Evolutionary conservation across 441 rosid genomes (phyloP).

Genomic region (Euphorbia schlechtendalii): DNA sequence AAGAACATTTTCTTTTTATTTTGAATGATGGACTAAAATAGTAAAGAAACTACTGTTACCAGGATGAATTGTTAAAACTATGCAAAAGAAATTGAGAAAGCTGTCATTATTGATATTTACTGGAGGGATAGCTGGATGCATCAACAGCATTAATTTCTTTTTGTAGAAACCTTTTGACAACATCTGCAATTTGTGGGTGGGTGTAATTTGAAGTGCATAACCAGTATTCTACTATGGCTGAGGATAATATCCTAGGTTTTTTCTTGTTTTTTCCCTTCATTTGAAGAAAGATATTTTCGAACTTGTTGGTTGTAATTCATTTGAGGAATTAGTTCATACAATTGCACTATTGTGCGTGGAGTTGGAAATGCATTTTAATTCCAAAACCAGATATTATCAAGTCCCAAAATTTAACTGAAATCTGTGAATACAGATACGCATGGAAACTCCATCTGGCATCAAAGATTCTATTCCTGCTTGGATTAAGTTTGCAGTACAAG

Average conservation of each 20-base stretch:
- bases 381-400: neutral
- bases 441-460: slow-evolving; percentile 92
- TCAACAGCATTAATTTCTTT: neutral
- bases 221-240: neutral
- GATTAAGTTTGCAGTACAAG: slow-evolving; percentile 93
- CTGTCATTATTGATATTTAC: neutral
- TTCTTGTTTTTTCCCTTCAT: neutral
- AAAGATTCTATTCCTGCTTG: slow-evolving; percentile 99
- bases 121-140: neutral
- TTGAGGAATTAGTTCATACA: neutral
- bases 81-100: neutral
- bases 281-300: neutral
- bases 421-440: slow-evolving; percentile 57
- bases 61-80: neutral
- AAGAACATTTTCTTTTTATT: neutral
- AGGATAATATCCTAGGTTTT: neutral
- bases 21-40: neutral
- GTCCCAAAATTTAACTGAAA: slow-evolving; percentile 9
- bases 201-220: neutral
- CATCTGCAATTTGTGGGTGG: neutral
- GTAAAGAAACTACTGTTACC: neutral
- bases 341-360: neutral
- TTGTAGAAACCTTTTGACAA: too few species aligned
- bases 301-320: neutral
- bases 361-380: slow-evolving; percentile 9